These are phyloP conservation scores for Botryosphaeria agaves DNA, from an alignment of 2,329 filamentous ascomycete species.

Conservation along the genomic window DNA sequence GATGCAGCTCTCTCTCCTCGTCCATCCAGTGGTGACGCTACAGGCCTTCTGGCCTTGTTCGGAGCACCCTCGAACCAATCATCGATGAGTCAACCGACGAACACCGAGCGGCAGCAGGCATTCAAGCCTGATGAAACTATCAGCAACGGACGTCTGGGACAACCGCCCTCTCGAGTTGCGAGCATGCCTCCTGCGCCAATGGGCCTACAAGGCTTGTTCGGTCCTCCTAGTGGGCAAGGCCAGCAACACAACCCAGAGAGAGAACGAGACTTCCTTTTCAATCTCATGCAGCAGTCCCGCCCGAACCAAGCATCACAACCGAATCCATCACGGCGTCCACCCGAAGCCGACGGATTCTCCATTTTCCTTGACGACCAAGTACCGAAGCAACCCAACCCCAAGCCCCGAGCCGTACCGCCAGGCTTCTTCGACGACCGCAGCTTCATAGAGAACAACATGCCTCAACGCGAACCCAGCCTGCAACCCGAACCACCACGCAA, in stretches of 20 bases:
- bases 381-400: slow-evolving; percentile 16
- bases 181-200: not conserved
- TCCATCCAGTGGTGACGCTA: no score
- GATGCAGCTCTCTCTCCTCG: no score
- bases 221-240: not conserved
- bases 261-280: slow-evolving; percentile 62
- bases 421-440: slow-evolving; percentile 19
- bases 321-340: slow-evolving; percentile 8
- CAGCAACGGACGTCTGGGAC: no score
- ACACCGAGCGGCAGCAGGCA: not conserved
- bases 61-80: not conserved
- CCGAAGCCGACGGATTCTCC: slow-evolving; percentile 13
- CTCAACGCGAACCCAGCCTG: not conserved
- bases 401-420: slow-evolving; percentile 17
- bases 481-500: no score
- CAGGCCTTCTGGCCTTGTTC: not conserved
- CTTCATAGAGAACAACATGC: slow-evolving; percentile 13
- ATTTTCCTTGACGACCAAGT: slow-evolving; percentile 16
- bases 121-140: no score
- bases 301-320: slow-evolving; percentile 17
- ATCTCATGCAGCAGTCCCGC: slow-evolving; percentile 52
- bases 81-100: not conserved
- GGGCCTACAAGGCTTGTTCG: not conserved
- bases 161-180: not conserved
- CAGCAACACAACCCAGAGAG: not conserved